phyloP scores from a whole-genome alignment of 257 asterid genomes.

The Galeopsis tetrahit region DNA sequence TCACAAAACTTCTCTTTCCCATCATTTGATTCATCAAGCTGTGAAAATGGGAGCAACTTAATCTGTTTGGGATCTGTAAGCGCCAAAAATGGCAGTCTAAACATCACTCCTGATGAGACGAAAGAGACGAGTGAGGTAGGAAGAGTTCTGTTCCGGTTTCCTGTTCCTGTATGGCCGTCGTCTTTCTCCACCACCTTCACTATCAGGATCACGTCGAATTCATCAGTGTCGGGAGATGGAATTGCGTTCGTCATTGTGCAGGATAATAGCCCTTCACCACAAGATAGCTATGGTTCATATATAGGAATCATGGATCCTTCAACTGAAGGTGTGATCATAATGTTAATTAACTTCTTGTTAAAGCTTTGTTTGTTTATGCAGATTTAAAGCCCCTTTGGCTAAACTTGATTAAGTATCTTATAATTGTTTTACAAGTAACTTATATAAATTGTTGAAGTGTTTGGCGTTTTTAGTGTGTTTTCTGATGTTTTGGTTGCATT shows the following conservation, averaged over 20 bases:
- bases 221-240: slow-evolving; percentile 62
- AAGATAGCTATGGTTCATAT: slow-evolving; percentile 63
- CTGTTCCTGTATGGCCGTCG: slow-evolving; percentile 58
- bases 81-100: slow-evolving; percentile 46
- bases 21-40: slow-evolving; percentile 51
- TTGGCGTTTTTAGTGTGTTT: too few relatives aligned
- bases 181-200: slow-evolving; percentile 63
- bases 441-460: too few relatives aligned
- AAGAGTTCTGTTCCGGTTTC: slow-evolving; percentile 53
- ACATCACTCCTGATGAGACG: slow-evolving; percentile 45
- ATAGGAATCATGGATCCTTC: slow-evolving; percentile 72
- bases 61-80: slow-evolving; percentile 68
- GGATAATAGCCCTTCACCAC: slow-evolving; percentile 60
- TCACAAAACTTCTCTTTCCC: slow-evolving; percentile 58
- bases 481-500: background rate
- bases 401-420: too few relatives aligned
- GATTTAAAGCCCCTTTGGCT: too few relatives aligned
- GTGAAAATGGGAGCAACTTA: slow-evolving; percentile 39
- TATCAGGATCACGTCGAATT: slow-evolving; percentile 46
- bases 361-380: background rate
- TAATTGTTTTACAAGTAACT: too few relatives aligned
- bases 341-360: background rate
- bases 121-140: slow-evolving; percentile 45
- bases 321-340: slow-evolving; percentile 50
- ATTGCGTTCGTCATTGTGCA: slow-evolving; percentile 64